Evolutionary conservation across 768 basidiomycete genomes (phyloP), one percentile per base, ranked within the genome.

Genomic region (Podaxis rugospora): DNA sequence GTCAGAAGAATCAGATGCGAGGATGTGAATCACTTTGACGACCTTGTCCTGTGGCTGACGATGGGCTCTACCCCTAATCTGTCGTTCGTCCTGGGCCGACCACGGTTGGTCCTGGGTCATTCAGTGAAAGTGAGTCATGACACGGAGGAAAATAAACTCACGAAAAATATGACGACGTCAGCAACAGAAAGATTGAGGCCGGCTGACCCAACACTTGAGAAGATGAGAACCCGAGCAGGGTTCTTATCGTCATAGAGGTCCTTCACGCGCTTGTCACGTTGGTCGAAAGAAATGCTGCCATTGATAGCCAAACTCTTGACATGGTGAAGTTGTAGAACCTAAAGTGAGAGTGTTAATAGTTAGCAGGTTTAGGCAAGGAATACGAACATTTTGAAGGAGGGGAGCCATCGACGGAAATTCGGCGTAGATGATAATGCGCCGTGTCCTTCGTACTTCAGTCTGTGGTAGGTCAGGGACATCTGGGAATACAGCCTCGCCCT

Each of bases 51-150:
- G 72, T 0, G 65, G 69, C 36, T 74, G 72, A 2, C 68, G 64
- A 46, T 72, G 61, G 1, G 64, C 64, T 10, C 68, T 64, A 13
- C 71, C 71, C 0, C 59, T 62, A 5, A 70, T 70, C 47, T 74
- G 35, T 14, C 14, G 32, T 5, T 18, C 40, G 7, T 42, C n/a
- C 18, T 42, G 40, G 13, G 40, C 40, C 0, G 40, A 42, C 40
- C 40, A 42, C 0, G n/a, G 40, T n/a, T 42, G n/a, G 40, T 42
- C 40, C 40, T 42, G 40, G n/a, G 40, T 14, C 5, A 42, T 42
- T 5, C 14, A 42, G 16, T 42, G 13, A 42, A 7, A 16, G 5
- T 14, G 13, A 42, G 16, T 5, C n/a, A 5, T 14, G 14, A 5
- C 16, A 16, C 5, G 4, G 5, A 14, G n/a, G 14, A 42, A 16